Evolutionary conservation across 1,284 basidiomycete species (phyloP).

Genomic region (Pseudomicrostroma phylloplanum): DNA sequence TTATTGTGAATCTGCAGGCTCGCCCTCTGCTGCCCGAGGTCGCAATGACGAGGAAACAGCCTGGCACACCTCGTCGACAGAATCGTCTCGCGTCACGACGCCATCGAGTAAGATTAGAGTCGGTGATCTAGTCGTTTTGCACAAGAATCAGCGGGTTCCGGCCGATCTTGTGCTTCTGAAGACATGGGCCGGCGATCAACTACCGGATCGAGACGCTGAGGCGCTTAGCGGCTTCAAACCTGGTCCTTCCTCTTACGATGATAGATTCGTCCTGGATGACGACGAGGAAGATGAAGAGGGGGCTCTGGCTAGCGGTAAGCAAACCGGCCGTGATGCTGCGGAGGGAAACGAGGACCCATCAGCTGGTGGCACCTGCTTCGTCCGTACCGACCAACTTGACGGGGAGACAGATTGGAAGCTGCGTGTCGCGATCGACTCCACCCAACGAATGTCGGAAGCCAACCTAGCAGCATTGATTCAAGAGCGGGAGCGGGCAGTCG

Average conservation of each 20-base stretch:
- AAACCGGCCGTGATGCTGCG: neutral
- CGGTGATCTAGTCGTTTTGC: conserved; percentile 81
- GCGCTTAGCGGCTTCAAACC: neutral
- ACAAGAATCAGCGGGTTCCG: conserved; percentile 95
- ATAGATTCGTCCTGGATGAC: conserved; percentile 31
- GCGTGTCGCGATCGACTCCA: conserved; percentile 75
- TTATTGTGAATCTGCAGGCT: neutral
- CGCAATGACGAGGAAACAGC: neutral
- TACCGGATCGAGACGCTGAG: neutral
- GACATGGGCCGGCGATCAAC: conserved; percentile 58
- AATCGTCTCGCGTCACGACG: conserved; percentile 16
- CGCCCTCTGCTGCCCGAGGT: neutral
- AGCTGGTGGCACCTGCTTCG: conserved; percentile 84
- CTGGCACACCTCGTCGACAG: neutral
- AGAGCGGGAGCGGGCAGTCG: conserved; percentile 22
- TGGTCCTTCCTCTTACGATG: neutral
- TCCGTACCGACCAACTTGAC: conserved; percentile 94
- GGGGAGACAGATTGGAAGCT: conserved; percentile 99
- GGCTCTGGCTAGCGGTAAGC: neutral
- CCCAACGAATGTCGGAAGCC: conserved; percentile 65
- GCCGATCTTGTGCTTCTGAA: conserved; percentile 86
- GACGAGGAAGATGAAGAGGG: conserved; percentile 25
- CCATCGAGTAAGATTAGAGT: conserved; percentile 84
- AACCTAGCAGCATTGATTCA: conserved; percentile 61
- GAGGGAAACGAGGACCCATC: conserved; percentile 52